These are phyloP conservation scores for Penicillium bialowiezense DNA, from an alignment of 495 filamentous ascomycete species.

Conservation along the genomic window DNA sequence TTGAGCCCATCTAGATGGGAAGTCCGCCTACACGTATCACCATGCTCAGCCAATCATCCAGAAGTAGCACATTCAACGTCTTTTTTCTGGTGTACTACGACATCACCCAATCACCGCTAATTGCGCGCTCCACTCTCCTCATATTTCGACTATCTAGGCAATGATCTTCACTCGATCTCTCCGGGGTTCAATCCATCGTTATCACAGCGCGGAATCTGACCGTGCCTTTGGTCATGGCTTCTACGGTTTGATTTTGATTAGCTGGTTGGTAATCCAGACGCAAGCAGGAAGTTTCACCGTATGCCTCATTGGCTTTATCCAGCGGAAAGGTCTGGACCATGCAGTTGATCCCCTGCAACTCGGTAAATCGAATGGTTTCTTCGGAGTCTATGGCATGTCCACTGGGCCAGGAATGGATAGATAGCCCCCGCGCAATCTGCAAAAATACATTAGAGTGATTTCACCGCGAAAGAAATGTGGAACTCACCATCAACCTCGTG, in stretches of 20 bases:
- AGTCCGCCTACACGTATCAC: too few species aligned
- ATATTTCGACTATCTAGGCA: too few species aligned
- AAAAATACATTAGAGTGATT: conserved; percentile 2
- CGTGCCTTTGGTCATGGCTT: conserved; percentile 42
- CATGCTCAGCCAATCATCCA: too few species aligned
- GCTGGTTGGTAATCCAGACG: too few species aligned
- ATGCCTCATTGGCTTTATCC: conserved; percentile 53
- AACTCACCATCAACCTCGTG: conserved; percentile 17
- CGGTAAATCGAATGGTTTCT: conserved; percentile 62
- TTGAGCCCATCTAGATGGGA: too few species aligned
- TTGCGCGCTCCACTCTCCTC: neutral
- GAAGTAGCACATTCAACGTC: too few species aligned
- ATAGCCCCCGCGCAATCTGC: conserved; percentile 42
- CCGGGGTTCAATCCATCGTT: conserved; percentile 41
- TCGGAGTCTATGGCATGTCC: conserved; percentile 64
- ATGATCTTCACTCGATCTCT: neutral
- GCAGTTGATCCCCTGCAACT: conserved; percentile 57
- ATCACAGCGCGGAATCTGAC: conserved; percentile 52
- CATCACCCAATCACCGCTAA: conserved; percentile 10
- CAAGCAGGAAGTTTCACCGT: conserved; percentile 20
- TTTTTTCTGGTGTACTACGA: too few species aligned
- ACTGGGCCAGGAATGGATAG: conserved; percentile 59
- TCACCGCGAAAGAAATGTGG: neutral
- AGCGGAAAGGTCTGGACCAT: conserved; percentile 63
- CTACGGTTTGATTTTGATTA: conserved; percentile 11